A percentile compares a stretch with the other conserved stretches of the same genome.
These are phyloP conservation scores for Rhodotorula sp. DNA, from an alignment of 1,284 basidiomycete species.

Conservation along the genomic window DNA sequence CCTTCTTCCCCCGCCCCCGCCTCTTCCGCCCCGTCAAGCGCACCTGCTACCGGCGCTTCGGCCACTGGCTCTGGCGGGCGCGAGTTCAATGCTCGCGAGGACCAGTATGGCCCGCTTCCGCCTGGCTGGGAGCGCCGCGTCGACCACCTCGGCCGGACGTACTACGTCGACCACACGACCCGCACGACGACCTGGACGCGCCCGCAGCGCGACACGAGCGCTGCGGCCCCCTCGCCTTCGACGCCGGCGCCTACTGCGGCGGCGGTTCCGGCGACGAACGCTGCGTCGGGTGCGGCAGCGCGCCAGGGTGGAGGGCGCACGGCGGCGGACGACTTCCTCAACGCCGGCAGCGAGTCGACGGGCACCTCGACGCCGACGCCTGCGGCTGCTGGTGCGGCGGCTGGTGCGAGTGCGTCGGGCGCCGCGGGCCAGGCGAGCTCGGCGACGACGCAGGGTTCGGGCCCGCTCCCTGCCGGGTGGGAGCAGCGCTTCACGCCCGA, in stretches of 20 bases:
- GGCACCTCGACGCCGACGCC: conserved; percentile 47
- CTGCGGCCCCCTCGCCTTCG: not conserved
- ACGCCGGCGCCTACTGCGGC: not conserved
- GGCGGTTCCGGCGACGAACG: conserved; percentile 52
- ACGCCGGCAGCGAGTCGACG: conserved; percentile 40
- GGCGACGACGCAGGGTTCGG: conserved; percentile 71
- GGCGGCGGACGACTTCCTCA: conserved; percentile 47
- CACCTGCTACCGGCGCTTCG: conserved; percentile 53
- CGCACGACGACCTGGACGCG: conserved; percentile 93
- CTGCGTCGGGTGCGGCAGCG: conserved; percentile 45
- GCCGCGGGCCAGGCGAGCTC: conserved; percentile 36
- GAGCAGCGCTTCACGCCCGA: conserved; percentile 98
- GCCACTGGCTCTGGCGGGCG: conserved; percentile 51
- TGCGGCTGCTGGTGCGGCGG: conserved; percentile 36
- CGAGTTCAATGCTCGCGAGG: conserved; percentile 80
- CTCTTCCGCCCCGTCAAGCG: conserved; percentile 44
- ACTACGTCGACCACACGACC: conserved; percentile 74
- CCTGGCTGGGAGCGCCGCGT: conserved; percentile 89
- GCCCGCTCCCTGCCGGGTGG: conserved; percentile 91
- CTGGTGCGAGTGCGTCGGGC: conserved; percentile 45
- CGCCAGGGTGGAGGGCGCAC: conserved; percentile 30
- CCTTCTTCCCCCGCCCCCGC: conserved; percentile 24
- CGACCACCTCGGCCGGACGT: conserved; percentile 82
- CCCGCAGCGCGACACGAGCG: conserved; percentile 55
- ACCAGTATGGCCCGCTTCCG: conserved; percentile 76